Percentiles rank a stretch among this genome's conserved stretches.
Conservation (phyloP, 108 stramenopile genomes). For the Nannochloropsis salina region DNA sequence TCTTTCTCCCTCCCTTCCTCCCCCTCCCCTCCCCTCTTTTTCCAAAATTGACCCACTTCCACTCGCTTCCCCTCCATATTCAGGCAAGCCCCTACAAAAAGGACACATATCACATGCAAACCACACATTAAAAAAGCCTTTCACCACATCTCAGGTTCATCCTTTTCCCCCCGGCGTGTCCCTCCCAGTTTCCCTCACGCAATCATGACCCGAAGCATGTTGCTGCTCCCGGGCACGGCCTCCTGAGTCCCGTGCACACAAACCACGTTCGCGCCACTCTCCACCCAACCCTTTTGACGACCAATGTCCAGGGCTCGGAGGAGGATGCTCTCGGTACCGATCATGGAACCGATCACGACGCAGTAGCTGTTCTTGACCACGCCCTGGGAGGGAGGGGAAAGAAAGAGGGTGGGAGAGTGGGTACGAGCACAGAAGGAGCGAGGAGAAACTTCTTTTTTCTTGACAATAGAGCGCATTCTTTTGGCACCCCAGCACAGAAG, state of each 20-base stretch:
- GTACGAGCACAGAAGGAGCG: no score
- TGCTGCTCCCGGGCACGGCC: constrained; percentile 53
- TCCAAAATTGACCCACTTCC: not conserved
- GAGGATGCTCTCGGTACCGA: constrained; percentile 64
- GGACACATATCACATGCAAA: not conserved
- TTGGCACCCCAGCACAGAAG: not conserved
- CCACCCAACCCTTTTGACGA: constrained; percentile 61
- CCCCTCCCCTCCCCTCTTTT: not conserved
- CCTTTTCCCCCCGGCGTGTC: not conserved
- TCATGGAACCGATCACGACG: constrained; percentile 47
- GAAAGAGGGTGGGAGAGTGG: not conserved
- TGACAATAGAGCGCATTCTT: not conserved
- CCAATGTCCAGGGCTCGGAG: constrained; percentile 67
- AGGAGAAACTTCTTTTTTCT: not conserved
- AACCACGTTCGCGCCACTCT: constrained; percentile 74
- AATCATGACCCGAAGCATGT: constrained; percentile 54
- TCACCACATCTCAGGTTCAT: not conserved
- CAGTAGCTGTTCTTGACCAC: constrained; percentile 5
- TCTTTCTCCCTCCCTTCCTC: not conserved
- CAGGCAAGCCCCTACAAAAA: not conserved
- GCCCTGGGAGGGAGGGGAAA: not conserved
- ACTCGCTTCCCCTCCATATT: not conserved
- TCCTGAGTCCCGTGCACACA: constrained; percentile 70
- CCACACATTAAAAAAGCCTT: not conserved
- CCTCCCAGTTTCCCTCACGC: constrained; percentile 27